These are phyloP conservation scores for Zea luxurians DNA, from an alignment of 176 grass and related monocot species.

Conservation along the genomic window DNA sequence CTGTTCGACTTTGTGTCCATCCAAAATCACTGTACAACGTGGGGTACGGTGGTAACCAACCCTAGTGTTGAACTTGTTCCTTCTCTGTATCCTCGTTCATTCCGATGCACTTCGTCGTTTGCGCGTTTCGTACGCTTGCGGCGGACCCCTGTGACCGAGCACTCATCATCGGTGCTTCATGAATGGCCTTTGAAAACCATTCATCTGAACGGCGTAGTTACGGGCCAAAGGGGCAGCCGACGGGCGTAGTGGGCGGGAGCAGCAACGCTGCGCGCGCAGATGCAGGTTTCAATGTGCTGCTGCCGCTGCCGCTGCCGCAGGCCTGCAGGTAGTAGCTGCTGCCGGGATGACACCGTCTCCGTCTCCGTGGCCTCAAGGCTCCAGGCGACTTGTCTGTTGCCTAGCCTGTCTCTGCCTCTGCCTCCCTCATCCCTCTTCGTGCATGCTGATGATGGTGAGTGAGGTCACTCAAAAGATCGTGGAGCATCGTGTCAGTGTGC, in stretches of 20 bases:
- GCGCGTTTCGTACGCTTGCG: background rate
- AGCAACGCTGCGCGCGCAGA: background rate
- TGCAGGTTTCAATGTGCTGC: conserved; percentile 33
- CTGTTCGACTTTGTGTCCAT: background rate
- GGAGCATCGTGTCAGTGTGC: conserved; percentile 8
- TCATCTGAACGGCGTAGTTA: background rate
- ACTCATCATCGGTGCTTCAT: background rate
- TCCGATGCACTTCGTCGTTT: background rate
- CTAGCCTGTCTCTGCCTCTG: background rate
- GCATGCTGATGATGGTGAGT: background rate
- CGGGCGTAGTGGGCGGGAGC: background rate
- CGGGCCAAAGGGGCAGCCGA: background rate
- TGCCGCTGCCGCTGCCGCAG: too few species aligned
- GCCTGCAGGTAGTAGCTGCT: too few species aligned
- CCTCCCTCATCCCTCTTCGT: background rate
- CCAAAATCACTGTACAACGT: conserved; percentile 27
- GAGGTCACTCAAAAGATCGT: conserved; percentile 17
- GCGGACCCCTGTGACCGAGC: background rate
- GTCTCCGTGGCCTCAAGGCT: conserved; percentile 13
- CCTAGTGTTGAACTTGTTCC: background rate
- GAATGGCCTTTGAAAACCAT: conserved; percentile 24
- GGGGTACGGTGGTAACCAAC: background rate
- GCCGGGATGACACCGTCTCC: too few species aligned
- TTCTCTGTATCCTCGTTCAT: background rate
- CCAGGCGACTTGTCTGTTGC: conserved; percentile 28